Base-by-base conservation (phyloP, 2,329 filamentous ascomycete species). In the Scedosporium apiospermum region DNA sequence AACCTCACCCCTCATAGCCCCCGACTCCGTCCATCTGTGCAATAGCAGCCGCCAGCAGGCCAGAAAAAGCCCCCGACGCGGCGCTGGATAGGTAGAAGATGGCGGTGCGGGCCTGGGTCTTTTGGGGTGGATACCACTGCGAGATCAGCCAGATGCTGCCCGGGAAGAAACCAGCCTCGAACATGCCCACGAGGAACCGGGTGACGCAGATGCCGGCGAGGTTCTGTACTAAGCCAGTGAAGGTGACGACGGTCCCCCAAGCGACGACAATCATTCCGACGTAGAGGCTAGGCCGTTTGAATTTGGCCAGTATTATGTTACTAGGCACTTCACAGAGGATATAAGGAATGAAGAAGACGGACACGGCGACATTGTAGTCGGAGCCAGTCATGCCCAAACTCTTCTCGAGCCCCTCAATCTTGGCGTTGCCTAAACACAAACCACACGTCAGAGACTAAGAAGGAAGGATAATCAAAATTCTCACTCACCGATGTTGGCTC, bases 341-440 rank as follows among this genome's bases (percentile, higher is more conserved):
- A 16, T 68, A 87, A 7, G 83, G 83, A 1, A 82, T 75, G 0
- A 81, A 85, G 77, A 82, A 87, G 51, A 77, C 78, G 2, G 80
- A 77, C 60, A 66, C 68, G 34, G 73, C 68, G 58, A 83, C 80
- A 63, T 85, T 84, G 44, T 84, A 76, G 64, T 85, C 71, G 65
- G 82, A 83, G 4, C 76, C 73, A 53, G 77, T 76, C 62, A 85
- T 73, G 0, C 72, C 69, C 0, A 84, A 69, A 55, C 83, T 80
- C 64, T 82, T 77, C 65, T 82, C 76, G 75, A 74, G 70, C 16
- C 71, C 71, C 14, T 69, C 66, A 1, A 70, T 69, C 5, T 68
- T 68, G 2, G 68, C 67, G 6, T 68, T 69, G 21, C 68, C 68
- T 21, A 70, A 67, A 30, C 69, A 42, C 9, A 44, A 30, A 9